Evolutionary conservation across 306 rosid genomes (phyloP), one percentile per base, ranked within the genome.

Genomic region (Cucumis sativus): DNA sequence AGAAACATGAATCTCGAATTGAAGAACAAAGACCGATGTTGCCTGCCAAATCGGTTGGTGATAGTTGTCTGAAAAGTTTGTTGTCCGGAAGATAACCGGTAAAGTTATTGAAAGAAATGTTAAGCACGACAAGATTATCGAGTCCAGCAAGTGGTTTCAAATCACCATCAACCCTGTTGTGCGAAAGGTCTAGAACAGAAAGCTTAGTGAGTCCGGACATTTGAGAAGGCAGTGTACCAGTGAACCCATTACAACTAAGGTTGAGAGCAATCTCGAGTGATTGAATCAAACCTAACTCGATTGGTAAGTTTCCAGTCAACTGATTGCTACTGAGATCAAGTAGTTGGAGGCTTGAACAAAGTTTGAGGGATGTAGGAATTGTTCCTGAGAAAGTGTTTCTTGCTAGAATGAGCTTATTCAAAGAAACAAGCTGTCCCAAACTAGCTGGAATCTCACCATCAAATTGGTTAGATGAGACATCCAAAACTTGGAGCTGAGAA

Each of bases 261-360:
- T 96, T 96, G 2, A 96, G 88, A 79, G 92, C 89, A 55, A 96
- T 96, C 81, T 92, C 97, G 15, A 96, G 96, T 6, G 89, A 78
- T 75, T 85, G 89, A 9, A 91, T 88, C 41, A 10, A 83, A 18
- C 96, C 90, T 0, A 92, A 82, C 74, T 89, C 97, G n/a, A 77
- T 77, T 0, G 98, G 98, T 47, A 96, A 85, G 66, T 79, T 77
- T 58, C 96, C 98, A 1, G 67, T 83, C 67, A 96, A 89, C 80
- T 86, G 82, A 63, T 96, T 96, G 80, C 88, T 85, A 58, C 99
- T 87, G 30, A 96, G 97, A 83, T 96, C 99, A 85, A 96, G 97
- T 79, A 91, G 79, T 77, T 89, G 97, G n/a, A 96, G 96, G 81
- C 86, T 81, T 39, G 83, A 88, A 78, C 99, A 91, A 15, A 84